Evolutionary conservation across 306 rosid species (phyloP).

Genomic region (Trifolium fragiferum): DNA sequence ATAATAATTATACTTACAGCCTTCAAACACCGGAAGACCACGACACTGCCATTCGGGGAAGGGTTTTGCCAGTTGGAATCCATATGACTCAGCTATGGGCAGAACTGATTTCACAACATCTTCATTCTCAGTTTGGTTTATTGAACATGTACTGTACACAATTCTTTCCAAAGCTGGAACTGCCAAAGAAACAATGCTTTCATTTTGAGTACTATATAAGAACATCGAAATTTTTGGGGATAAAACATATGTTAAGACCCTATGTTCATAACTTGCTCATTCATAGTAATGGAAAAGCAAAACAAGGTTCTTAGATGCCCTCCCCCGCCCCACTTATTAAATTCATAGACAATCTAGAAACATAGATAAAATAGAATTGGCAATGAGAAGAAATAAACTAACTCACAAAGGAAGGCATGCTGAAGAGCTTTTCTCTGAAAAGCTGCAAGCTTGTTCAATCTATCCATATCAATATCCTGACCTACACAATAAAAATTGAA

Average conservation of each 20-base stretch:
- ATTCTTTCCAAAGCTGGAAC: slow-evolving; percentile 82
- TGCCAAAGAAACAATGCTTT: slow-evolving; percentile 45
- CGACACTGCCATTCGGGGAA: slow-evolving; percentile 73
- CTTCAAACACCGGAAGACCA: slow-evolving; percentile 68
- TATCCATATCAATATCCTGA: slow-evolving; percentile 52
- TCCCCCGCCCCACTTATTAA: too few species aligned
- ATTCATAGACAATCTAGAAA: background rate
- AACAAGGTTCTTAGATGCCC: background rate
- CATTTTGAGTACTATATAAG: background rate
- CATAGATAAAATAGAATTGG: background rate
- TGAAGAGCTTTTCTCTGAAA: slow-evolving; percentile 84
- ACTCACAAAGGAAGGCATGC: slow-evolving; percentile 82
- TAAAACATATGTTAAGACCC: background rate
- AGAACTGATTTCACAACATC: slow-evolving; percentile 71
- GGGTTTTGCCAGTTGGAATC: slow-evolving; percentile 61
- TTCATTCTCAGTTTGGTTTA: slow-evolving; percentile 81
- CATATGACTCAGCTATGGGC: slow-evolving; percentile 69
- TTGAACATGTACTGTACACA: slow-evolving; percentile 86
- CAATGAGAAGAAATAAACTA: background rate
- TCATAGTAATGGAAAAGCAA: background rate
- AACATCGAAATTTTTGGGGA: background rate
- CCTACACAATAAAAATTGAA: slow-evolving; percentile 41
- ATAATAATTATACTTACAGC: slow-evolving; percentile 55
- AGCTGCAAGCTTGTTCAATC: slow-evolving; percentile 85
- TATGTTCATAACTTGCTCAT: background rate